Evolutionary conservation across 2,329 filamentous ascomycete genomes (phyloP).

Genomic region (Fusarium abutilonis): DNA sequence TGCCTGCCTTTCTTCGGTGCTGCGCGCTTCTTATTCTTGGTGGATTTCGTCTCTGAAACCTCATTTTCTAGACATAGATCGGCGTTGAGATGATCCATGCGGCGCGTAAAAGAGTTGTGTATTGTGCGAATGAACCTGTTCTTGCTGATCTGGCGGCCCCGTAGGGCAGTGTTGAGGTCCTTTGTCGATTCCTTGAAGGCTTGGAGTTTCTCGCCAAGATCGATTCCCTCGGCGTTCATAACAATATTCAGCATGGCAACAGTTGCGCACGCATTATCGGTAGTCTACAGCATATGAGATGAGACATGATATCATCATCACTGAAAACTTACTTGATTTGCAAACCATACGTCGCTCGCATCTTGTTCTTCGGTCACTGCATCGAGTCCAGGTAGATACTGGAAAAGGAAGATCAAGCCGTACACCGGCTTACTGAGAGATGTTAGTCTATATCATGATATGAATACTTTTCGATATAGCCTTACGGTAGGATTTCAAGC

Average conservation of each 20-base stretch:
- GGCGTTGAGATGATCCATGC: conserved; percentile 78
- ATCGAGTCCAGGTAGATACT: conserved; percentile 67
- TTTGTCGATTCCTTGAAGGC: conserved; percentile 79
- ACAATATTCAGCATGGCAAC: conserved; percentile 92
- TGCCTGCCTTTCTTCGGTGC: conserved; percentile 51
- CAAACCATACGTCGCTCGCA: conserved; percentile 82
- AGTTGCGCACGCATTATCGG: conserved; percentile 88
- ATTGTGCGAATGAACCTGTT: conserved; percentile 80
- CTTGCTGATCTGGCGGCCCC: conserved; percentile 78
- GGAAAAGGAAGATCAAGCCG: conserved; percentile 89
- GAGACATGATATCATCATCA: background rate
- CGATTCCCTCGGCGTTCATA: conserved; percentile 77
- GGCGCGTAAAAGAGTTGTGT: conserved; percentile 88
- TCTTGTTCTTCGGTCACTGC: conserved; percentile 64
- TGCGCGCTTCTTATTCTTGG: conserved; percentile 47
- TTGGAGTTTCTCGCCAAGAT: conserved; percentile 75
- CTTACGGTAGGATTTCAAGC: conserved; percentile 70
- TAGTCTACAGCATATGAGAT: conserved; percentile 64
- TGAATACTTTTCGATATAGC: too few relatives aligned
- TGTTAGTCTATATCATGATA: conserved; percentile 18
- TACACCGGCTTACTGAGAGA: conserved; percentile 73
- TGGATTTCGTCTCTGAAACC: conserved; percentile 52
- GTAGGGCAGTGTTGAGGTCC: conserved; percentile 73
- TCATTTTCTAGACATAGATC: conserved; percentile 73
- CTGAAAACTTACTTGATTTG: conserved; percentile 74